Base-by-base conservation (phyloP, 2,329 filamentous ascomycete species). In the Paraphaeosphaeria sporulosa region DNA sequence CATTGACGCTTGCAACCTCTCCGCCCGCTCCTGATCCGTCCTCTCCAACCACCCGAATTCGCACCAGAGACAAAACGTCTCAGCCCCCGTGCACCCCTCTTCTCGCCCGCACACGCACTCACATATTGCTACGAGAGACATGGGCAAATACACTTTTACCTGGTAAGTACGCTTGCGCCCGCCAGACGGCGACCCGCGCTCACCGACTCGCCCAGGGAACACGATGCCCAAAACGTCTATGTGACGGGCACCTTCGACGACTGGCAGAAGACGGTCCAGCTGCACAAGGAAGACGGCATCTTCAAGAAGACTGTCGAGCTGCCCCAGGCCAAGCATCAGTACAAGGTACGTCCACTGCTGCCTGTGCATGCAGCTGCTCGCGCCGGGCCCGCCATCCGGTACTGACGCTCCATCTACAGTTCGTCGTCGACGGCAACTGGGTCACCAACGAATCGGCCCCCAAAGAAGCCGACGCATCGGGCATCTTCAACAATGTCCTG, bases 221-320 rank as follows among this genome's bases (percentile, higher is more conserved):
- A 95, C 78, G 84, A 88, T 71, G 94, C 91, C 76, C 86, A 89
- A 69, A 91, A 96, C 76, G 94, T 98, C 78, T 94, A 90, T 80
- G 95, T 98, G 71, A 98, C 94, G 43, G 95, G 95, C 76, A 94
- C 92, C 64, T 98, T 98, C 77, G 94, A 98, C 81, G 86, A 92
- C 82, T 99, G 95, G 95, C 86, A 86, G 68, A 94, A 95, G 84
- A 93, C 88, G 58, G 87, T 94, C 78, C 87, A 91, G 82, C 86
- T 99, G 59, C 89, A 93, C 50, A 93, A 92, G 81, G 85, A 88
- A 43, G 90, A 86, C 75, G 77, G 78, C 65, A 71, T 85, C 70
- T 96, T 96, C 79, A 85, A 90, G 80, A 97, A 97, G 84, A 87
- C 87, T 36, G 93, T 99, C 61, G 82, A 87, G 55, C 84, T 98